These are phyloP conservation scores for Populus tomentosa DNA, from an alignment of 441 rosid genomes.

Conservation along the genomic window DNA sequence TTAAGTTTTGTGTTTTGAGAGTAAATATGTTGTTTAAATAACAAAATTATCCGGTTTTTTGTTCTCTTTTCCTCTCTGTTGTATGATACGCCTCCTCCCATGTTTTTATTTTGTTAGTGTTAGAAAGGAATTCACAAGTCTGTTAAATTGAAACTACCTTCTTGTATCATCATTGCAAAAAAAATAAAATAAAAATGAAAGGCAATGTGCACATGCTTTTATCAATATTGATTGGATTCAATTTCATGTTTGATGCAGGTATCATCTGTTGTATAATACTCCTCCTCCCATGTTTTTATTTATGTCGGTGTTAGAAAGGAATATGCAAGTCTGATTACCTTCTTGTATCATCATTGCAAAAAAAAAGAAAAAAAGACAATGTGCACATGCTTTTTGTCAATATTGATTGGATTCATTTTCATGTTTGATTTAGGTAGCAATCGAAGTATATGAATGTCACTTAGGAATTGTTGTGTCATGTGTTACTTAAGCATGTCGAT, in stretches of 20 bases:
- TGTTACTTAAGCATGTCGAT: background rate
- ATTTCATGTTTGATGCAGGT: background rate
- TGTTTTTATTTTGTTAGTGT: background rate
- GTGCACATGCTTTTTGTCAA: background rate
- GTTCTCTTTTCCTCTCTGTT: background rate
- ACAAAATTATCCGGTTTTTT: background rate
- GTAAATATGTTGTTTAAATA: background rate
- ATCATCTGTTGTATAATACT: too few relatives aligned
- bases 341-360: background rate
- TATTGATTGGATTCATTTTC: background rate
- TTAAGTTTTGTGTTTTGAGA: background rate
- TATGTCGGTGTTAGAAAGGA: background rate
- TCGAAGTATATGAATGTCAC: too few relatives aligned
- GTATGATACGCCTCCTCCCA: background rate
- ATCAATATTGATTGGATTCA: background rate
- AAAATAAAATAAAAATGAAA: background rate
- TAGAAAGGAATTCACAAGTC: background rate
- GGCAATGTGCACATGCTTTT: background rate
- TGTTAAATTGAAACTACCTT: background rate
- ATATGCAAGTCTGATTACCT: background rate
- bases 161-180: background rate
- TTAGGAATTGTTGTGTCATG: background rate
- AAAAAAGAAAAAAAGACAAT: background rate
- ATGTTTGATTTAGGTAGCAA: background rate
- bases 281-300: background rate